These are phyloP conservation scores for Nepenthes gracilis DNA, from an alignment of 148 eudicot genomes.

Conservation along the genomic window DNA sequence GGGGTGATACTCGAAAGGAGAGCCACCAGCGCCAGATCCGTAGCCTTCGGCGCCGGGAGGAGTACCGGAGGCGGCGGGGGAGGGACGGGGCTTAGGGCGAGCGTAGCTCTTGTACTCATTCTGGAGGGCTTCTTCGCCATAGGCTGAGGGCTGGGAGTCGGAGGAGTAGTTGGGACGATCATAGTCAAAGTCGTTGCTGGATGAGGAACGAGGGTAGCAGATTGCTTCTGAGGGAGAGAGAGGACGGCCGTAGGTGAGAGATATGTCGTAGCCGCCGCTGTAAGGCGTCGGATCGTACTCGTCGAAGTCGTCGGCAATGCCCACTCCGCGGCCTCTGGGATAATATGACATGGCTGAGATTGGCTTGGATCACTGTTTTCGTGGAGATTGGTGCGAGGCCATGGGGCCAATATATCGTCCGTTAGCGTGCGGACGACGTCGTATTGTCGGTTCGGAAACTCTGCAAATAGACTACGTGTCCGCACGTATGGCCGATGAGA, in stretches of 20 bases:
- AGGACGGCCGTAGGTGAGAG: slow-evolving; percentile 70
- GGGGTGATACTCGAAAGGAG: slow-evolving; percentile 8
- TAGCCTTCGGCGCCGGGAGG: neutral
- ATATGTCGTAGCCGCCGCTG: slow-evolving; percentile 82
- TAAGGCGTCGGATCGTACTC: slow-evolving; percentile 85
- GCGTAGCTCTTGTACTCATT: slow-evolving; percentile 76
- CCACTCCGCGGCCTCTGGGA: slow-evolving; percentile 46
- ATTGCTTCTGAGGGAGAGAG: slow-evolving; percentile 56
- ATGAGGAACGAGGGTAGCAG: slow-evolving; percentile 62
- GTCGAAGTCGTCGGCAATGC: slow-evolving; percentile 63
- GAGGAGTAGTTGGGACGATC: slow-evolving; percentile 63
- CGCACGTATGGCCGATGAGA: too few relatives aligned
- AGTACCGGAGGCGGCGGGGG: neutral
- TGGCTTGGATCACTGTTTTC: too few relatives aligned
- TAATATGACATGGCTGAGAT: slow-evolving; percentile 64
- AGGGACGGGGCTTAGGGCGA: slow-evolving; percentile 41
- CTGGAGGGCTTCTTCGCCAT: slow-evolving; percentile 48
- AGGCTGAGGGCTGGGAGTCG: slow-evolving; percentile 58
- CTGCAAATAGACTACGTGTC: too few relatives aligned
- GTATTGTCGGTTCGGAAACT: too few relatives aligned
- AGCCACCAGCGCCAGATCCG: slow-evolving; percentile 1
- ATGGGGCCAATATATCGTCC: too few relatives aligned
- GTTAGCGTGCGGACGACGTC: too few relatives aligned
- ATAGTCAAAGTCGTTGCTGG: slow-evolving; percentile 40
- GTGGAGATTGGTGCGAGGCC: too few relatives aligned